phyloP scores from a whole-genome alignment of 768 basidiomycete genomes.

The Mycena albidolilacea region DNA sequence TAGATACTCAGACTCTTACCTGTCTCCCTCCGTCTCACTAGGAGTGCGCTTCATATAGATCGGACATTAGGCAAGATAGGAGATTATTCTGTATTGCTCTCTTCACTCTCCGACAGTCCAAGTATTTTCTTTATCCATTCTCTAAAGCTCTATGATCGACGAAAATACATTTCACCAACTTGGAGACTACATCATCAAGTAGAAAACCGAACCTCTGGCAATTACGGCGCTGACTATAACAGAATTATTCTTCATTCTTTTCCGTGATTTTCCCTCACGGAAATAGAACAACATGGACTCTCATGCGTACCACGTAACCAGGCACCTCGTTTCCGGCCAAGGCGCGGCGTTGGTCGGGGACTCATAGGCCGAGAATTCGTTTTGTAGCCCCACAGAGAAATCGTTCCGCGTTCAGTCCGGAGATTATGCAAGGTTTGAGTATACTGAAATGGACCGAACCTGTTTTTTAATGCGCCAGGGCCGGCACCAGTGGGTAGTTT shows the following conservation, averaged over 20 bases:
- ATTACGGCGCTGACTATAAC: neutral
- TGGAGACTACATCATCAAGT: neutral
- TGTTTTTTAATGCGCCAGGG: neutral
- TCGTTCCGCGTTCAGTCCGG: neutral
- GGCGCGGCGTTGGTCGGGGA: neutral
- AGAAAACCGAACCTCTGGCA: neutral
- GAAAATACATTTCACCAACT: neutral
- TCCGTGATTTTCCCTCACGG: neutral
- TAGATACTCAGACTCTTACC: neutral
- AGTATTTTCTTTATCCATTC: neutral
- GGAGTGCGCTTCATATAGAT: neutral
- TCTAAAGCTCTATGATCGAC: neutral
- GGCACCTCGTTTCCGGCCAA: neutral
- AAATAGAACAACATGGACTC: neutral
- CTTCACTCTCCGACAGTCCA: neutral
- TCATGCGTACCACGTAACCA: neutral
- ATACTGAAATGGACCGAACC: neutral
- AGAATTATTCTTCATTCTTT: neutral
- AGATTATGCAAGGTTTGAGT: slow-evolving; percentile 4
- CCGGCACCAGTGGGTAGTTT: slow-evolving; percentile 3
- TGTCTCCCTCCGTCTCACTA: neutral
- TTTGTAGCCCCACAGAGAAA: slow-evolving; percentile 5
- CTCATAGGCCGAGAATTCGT: neutral
- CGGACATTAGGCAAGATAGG: neutral
- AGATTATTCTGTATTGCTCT: neutral